Base-by-base conservation (phyloP, 768 basidiomycete species). In the Hysterangium stoloniferum region DNA sequence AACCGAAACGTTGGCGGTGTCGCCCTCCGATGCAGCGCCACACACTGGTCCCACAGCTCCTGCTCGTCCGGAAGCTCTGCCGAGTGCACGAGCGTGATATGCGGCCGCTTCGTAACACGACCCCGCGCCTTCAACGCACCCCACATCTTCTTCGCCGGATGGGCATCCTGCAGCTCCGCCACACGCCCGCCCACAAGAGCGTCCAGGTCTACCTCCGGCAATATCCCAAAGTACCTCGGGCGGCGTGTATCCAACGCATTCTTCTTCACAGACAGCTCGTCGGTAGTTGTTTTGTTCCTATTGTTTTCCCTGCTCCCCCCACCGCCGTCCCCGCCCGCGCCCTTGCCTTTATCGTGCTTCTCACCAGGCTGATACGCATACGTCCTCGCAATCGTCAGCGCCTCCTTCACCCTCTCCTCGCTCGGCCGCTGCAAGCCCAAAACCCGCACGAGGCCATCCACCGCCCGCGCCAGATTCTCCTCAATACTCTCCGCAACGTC, bases 61-160 rank as follows among this genome's bases (percentile, higher is more conserved):
- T 49, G 32, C 6, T 65, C 59, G 2, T 28, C 62, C 0, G 66
- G 64, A 4, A 73, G 64, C n/a, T 65, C 52, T 19, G 80, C 81
- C 55, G 64, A 62, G 65, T 99, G 96, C 27, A 84, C 83, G 53
- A 98, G 69, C 1, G 95, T 98, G 50, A 96, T 73, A 66, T 98
- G 96, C 1, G 94, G 91, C 3, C 74, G 67, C 34, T 63, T 56
- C 13, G 76, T 62, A 12, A 95, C 64, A 22, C 86, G 71, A 4
- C 68, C 60, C 0, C 64, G 64, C 7, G 44, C 35, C 49, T 73
- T 68, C 27, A 94, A 60, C 6, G 57, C 44, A 0, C 63, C 57
- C 75, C 79, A 86, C 52, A 88, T 73, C 4, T 52, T 38, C 48
- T 58, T 66, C 11, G 68, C 67, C 1, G 56, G 53, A 19, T 59